Evolutionary conservation across 495 filamentous ascomycete species (phyloP), one percentile per base, ranked within the genome.

Genomic region (Penicillium malachiteum): DNA sequence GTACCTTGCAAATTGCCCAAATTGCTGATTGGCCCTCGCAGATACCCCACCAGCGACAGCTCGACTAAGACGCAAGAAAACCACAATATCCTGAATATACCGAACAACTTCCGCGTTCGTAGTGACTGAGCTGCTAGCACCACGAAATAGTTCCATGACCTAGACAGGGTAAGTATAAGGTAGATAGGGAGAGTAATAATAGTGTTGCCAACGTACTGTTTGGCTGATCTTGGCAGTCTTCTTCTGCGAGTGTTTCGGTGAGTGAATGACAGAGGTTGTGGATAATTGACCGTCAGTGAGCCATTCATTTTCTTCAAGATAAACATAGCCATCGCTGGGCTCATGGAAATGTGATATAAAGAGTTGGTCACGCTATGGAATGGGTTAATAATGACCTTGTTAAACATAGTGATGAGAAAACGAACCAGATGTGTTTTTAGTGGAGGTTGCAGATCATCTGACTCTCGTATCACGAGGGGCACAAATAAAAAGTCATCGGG

Each of bases 331-430:
- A 66, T 92, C 84, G 13, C 84, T 81, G 4, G 81, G 75, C 34
- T 86, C 78, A 64, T 98, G 92, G 71, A 84, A 90, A 70, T 97
- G 91, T 0, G 91, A 92, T 14, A 98, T 84, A 64, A 92, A 89
- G 55, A 97, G 84, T 59, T 89, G 83, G 52, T 97, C 92, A 65
- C 88, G 90, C 76, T 96, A 60, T 26, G 5, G 12, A 31, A 21
- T 7, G 7, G 33, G 17, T 56, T 33, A 59, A 45, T 38, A n/a
- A 6, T 16, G 18, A 34, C 2, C 12, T 8, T 11, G 21, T 2
- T 17, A 39, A 32, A 40, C 14, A 41, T 41, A 32, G n/a, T 12
- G n/a, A 6, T 5, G 31, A 10, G 31, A 26, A 12, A 35, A 56
- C 71, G 43, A 34, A 84, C 82, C 37, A 85, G 55, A 65, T 85